Base-by-base conservation (phyloP, 108 stramenopile genomes). In the Craspedostauros australis region DNA sequence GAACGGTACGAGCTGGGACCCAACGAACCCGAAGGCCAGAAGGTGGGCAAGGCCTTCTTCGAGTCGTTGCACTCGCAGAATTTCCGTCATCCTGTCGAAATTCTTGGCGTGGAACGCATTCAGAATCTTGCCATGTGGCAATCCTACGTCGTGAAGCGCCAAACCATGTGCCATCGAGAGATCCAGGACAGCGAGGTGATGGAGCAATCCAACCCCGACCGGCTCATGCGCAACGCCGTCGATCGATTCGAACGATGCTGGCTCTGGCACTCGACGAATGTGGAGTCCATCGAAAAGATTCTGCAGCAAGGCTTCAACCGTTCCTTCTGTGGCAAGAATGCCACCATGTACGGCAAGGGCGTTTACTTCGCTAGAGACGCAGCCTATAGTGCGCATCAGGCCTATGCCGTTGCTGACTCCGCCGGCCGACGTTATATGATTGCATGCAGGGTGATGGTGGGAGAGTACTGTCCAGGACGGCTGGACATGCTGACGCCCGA, bases 321-420 rank as follows among this genome's bases (percentile, higher is more conserved):
- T 27, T 50, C 48, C 5, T 60, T 60, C 37, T 60, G 59, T 25
- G 59, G 59, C 24, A 60, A 60, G 44, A 60, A 60, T 60, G 59
- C 59, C 5, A 60, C 59, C 20, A 3, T 38, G 5, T 52, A 52
- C 23, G 60, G 60, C 36, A 62, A 62, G 24, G 60, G 60, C 9
- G 60, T 62, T 4, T 62, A 62, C 49, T 51, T 51, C 41, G 60
- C 60, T 6, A n/a, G 60, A 36, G 60, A 62, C 31, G 60, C 60
- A 15, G 40, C 49, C 8, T 51, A 62, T 22, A 39, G 37, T 14
- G 39, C 39, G 14, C 1, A 1, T 7, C 33, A 11, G 5, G 22
- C 28, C 6, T 62, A 62, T 62, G n/a, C 60, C 15, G 24, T 42
- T 14, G 30, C 43, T 5, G 40, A 57, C 25, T 9, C 11, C 18